phyloP scores from a whole-genome alignment of 371 early-diverging fungal genomes.

The Mortierella sp. region DNA sequence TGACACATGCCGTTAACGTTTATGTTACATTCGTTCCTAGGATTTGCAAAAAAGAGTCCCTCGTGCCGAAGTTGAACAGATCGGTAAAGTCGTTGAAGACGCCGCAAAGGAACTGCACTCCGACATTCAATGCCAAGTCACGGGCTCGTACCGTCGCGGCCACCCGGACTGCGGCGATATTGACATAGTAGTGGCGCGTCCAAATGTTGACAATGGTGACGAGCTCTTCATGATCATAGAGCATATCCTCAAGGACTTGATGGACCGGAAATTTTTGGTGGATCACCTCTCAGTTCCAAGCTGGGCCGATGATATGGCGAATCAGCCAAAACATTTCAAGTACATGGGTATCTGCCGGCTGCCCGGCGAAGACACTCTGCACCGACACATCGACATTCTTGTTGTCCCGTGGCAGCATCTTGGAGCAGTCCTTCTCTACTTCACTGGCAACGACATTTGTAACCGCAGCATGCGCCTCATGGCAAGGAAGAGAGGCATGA shows the following conservation, averaged over 20 bases:
- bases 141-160: conserved; percentile 48
- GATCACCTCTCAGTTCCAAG: conserved; percentile 32
- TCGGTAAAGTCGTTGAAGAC: conserved; percentile 22
- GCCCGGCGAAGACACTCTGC: conserved; percentile 16
- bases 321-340: conserved; percentile 41
- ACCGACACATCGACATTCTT: conserved; percentile 47
- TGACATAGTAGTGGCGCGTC: conserved; percentile 40
- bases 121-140: conserved; percentile 38
- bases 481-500: conserved; percentile 41
- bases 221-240: conserved; percentile 40
- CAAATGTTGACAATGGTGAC: conserved; percentile 31
- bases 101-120: conserved; percentile 28
- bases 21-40: conserved; percentile 1
- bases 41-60: conserved; percentile 33
- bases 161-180: conserved; percentile 48
- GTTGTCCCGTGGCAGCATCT: conserved; percentile 40
- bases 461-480: conserved; percentile 39
- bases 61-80: conserved; percentile 36
- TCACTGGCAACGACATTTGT: conserved; percentile 48
- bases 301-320: conserved; percentile 21
- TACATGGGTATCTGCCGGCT: conserved; percentile 51
- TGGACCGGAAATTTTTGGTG: conserved; percentile 27
- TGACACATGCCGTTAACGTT: too few species aligned
- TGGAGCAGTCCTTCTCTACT: conserved; percentile 34
- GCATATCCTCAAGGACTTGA: conserved; percentile 25